Evolutionary conservation across 179 eudicot species (phyloP).

Genomic region (Vitellaria paradoxa): DNA sequence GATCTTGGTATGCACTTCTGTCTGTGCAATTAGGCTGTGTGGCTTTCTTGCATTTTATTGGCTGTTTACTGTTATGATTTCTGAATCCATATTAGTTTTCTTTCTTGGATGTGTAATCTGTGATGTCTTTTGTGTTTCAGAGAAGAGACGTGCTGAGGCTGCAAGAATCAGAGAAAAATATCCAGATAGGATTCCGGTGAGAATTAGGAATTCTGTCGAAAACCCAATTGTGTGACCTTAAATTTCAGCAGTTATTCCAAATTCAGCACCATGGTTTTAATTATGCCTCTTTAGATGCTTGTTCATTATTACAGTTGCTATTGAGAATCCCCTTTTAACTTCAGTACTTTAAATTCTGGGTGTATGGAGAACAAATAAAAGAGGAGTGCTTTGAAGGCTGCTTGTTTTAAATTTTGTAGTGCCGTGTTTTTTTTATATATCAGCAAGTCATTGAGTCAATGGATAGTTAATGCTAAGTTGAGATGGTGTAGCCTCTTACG

Average conservation of each 20-base stretch:
- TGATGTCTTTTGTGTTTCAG: constrained; percentile 27
- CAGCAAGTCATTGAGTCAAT: neutral
- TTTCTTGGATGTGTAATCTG: neutral
- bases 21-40: neutral
- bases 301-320: neutral
- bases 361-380: neutral
- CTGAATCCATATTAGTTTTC: neutral
- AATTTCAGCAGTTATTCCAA: neutral
- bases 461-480: neutral
- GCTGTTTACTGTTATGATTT: neutral
- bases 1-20: constrained; percentile 44
- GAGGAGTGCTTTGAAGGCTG: neutral
- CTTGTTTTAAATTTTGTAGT: too few relatives aligned
- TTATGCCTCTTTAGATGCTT: neutral
- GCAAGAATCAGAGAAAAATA: constrained; percentile 80
- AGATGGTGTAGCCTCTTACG: neutral
- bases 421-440: neutral
- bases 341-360: neutral
- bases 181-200: constrained; percentile 78
- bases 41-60: constrained; percentile 24
- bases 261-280: neutral
- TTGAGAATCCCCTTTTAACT: neutral
- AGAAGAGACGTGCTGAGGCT: constrained; percentile 81
- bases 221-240: neutral
- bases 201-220: constrained; percentile 14